These are phyloP conservation scores for Daedalea quercina DNA, from an alignment of 768 basidiomycete species.

Conservation along the genomic window DNA sequence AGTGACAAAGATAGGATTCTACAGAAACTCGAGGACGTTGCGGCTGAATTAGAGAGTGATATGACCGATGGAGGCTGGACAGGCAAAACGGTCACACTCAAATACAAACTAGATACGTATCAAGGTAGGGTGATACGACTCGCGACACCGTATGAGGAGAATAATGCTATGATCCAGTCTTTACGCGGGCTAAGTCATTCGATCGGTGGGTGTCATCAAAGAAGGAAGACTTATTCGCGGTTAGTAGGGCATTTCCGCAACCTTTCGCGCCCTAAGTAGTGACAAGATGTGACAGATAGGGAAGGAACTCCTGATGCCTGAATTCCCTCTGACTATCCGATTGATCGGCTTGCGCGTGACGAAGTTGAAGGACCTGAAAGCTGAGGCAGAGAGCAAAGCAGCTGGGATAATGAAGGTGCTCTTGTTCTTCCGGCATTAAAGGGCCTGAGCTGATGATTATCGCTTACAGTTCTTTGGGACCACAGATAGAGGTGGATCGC, in stretches of 20 bases:
- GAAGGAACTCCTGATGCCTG: slow-evolving; percentile 72
- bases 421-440: too few species aligned
- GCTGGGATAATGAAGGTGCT: slow-evolving; percentile 77
- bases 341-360: slow-evolving; percentile 87
- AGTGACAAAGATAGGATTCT: slow-evolving; percentile 61
- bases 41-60: slow-evolving; percentile 75
- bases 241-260: slow-evolving; percentile 27
- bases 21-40: slow-evolving; percentile 72
- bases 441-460: too few species aligned
- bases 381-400: slow-evolving; percentile 26
- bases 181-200: slow-evolving; percentile 79
- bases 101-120: slow-evolving; percentile 89
- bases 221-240: slow-evolving; percentile 75
- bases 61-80: slow-evolving; percentile 76
- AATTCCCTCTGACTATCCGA: slow-evolving; percentile 73
- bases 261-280: too few species aligned
- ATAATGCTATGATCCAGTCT: slow-evolving; percentile 34
- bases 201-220: slow-evolving; percentile 67
- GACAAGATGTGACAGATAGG: slow-evolving; percentile 69
- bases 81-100: slow-evolving; percentile 85
- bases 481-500: slow-evolving; percentile 9
- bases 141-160: not conserved
- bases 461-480: slow-evolving; percentile 55
- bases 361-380: slow-evolving; percentile 78
- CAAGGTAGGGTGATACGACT: slow-evolving; percentile 45